These are phyloP conservation scores for Botrytis hyacinthi DNA, from an alignment of 2,329 filamentous ascomycete species.

Conservation along the genomic window DNA sequence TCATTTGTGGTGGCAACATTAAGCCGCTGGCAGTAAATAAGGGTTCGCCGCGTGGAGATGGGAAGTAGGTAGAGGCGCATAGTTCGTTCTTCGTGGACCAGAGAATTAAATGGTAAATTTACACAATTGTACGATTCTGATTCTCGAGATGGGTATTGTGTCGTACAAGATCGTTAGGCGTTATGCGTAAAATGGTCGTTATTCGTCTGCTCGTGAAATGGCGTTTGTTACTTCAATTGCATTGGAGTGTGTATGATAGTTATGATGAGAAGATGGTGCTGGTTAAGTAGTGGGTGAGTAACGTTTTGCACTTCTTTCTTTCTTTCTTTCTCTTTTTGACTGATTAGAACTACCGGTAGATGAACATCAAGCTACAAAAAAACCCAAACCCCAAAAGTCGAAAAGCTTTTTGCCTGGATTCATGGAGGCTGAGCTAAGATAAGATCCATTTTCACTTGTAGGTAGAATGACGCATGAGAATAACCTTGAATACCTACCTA, in stretches of 20 bases:
- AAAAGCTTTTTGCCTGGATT: neutral
- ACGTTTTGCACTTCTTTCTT: neutral
- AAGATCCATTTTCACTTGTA: slow-evolving; percentile 1
- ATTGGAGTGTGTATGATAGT: neutral
- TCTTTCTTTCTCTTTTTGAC: neutral
- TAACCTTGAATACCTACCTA: neutral
- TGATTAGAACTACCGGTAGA: neutral
- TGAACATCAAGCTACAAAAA: neutral
- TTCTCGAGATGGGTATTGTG: neutral
- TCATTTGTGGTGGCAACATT: slow-evolving; percentile 54
- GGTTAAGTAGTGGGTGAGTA: neutral
- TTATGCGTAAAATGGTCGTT: neutral
- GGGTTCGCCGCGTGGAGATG: slow-evolving; percentile 83
- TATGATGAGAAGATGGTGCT: neutral
- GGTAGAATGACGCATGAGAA: neutral
- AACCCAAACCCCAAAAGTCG: neutral
- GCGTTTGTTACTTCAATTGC: neutral
- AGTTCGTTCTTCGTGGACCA: neutral
- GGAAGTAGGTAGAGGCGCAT: slow-evolving; percentile 96
- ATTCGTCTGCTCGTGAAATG: neutral
- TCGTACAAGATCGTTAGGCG: slow-evolving; percentile 1
- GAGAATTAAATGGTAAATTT: neutral
- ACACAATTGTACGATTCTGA: neutral
- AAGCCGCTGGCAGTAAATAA: slow-evolving; percentile 86
- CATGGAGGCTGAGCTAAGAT: neutral